Evolutionary conservation across 192 early-diverging fungal species (phyloP), one percentile per base, ranked within the genome.

Genomic region (Lobosporangium transversale): DNA sequence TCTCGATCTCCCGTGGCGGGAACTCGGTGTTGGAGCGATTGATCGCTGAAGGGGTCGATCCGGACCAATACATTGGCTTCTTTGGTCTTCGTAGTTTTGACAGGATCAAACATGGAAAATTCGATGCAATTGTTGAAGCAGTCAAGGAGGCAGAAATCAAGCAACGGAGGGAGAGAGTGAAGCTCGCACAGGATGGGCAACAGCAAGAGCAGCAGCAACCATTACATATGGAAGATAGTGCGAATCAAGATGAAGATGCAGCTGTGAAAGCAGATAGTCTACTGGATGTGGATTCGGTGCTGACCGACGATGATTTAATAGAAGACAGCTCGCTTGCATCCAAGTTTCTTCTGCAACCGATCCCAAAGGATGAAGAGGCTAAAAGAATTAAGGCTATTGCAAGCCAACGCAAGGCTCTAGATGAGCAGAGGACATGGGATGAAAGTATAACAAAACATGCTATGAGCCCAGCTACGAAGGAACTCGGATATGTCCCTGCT

Each of bases 71-170:
- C 69, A 93, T 95, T 62, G 83, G 83, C 11, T 95, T 95, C 87
- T 90, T 84, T 75, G 87, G 89, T 8, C 84, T 95, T 45, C 85
- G 94, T 43, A 92, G 88, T 53, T 92, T 91, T 58, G 93, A 94
- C 68, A 84, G 91, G 35, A 89, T 95, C 58, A 83, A 81, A 30
- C 80, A 76, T 35, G 73, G 73, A 66, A 76, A 67, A 35, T 76
- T 76, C 26, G 73, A 76, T 50, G 73, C 73, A 11, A 76, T 76
- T 24, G 64, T 76, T 1, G 73, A 76, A 40, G 73, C 73, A 15
- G 57, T 76, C 37, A 61, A 59, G 30, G 73, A 76, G 15, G 73
- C 65, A 4, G 73, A 71, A 36, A 12, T 12, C 7, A 12, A 36
- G 53, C 8, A 48, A 32, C 17, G 8, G 15, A 30, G 27, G 1